Percentiles rank a stretch among this genome's conserved stretches.
Conservation (phyloP, 345 rosid genomes). For the Acer yangbiense region DNA sequence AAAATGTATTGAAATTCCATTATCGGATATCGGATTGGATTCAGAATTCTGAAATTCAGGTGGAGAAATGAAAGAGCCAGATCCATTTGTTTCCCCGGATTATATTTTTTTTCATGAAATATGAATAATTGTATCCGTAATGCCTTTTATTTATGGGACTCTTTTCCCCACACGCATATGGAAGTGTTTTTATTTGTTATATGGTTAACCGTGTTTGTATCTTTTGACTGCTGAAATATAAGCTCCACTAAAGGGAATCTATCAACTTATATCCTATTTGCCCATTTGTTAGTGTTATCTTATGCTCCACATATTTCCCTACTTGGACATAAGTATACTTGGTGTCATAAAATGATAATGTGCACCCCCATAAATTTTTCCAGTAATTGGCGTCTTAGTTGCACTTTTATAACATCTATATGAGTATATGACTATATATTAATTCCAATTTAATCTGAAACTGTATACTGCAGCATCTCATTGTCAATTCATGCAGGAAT, state of each 20-base stretch:
- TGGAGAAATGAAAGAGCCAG: neutral
- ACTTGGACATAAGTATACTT: neutral
- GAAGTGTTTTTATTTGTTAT: neutral
- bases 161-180: neutral
- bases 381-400: neutral
- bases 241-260: neutral
- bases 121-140: neutral
- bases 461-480: neutral
- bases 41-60: neutral
- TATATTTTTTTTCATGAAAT: neutral
- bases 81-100: neutral
- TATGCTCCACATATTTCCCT: neutral
- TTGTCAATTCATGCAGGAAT: neutral
- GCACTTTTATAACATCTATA: neutral
- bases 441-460: conserved; percentile 8
- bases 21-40: no score
- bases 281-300: neutral
- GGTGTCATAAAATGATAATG: neutral
- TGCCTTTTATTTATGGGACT: neutral
- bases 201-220: neutral
- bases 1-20: no score
- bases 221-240: neutral
- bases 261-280: no score
- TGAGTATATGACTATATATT: neutral
- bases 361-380: neutral